A percentile compares a stretch with the other conserved stretches of the same genome.
Evolutionary conservation across 345 rosid species (phyloP).

Genomic region (Moricandia arvensis): DNA sequence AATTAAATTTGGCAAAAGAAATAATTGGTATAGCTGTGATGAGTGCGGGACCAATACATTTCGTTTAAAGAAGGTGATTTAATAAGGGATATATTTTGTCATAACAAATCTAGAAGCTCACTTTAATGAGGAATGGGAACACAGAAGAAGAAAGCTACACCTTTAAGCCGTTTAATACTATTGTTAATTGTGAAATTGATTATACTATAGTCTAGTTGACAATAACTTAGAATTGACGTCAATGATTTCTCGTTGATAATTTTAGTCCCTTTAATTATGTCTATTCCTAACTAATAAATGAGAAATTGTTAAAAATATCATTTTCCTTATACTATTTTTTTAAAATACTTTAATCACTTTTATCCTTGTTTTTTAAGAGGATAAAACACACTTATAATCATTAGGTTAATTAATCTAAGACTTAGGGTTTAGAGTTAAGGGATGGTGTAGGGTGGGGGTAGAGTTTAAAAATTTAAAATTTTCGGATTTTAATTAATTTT

Average conservation of each 20-base stretch:
- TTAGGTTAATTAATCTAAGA: too few relatives aligned
- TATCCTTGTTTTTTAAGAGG: too few relatives aligned
- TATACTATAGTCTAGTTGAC: not conserved
- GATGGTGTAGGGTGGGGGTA: too few relatives aligned
- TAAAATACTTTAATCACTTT: too few relatives aligned
- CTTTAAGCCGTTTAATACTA: not conserved
- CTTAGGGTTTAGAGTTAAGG: too few relatives aligned
- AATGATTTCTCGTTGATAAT: not conserved
- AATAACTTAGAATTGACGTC: not conserved
- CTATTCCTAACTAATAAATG: not conserved
- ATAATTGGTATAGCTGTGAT: not conserved
- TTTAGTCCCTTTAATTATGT: not conserved
- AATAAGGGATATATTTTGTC: slow-evolving; percentile 12
- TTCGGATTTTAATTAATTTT: too few relatives aligned
- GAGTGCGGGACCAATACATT: slow-evolving; percentile 14
- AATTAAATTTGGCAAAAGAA: slow-evolving; percentile 2
- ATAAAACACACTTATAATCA: too few relatives aligned
- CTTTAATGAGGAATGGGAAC: slow-evolving; percentile 14
- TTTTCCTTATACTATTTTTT: too few relatives aligned
- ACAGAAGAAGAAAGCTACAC: slow-evolving; percentile 1
- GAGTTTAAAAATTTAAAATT: too few relatives aligned
- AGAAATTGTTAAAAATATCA: too few relatives aligned
- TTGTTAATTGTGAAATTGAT: not conserved
- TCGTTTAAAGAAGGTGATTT: not conserved
- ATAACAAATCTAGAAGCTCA: slow-evolving; percentile 15